These are phyloP conservation scores for Cadophora gregata DNA, from an alignment of 2,329 filamentous ascomycete genomes.

Conservation along the genomic window DNA sequence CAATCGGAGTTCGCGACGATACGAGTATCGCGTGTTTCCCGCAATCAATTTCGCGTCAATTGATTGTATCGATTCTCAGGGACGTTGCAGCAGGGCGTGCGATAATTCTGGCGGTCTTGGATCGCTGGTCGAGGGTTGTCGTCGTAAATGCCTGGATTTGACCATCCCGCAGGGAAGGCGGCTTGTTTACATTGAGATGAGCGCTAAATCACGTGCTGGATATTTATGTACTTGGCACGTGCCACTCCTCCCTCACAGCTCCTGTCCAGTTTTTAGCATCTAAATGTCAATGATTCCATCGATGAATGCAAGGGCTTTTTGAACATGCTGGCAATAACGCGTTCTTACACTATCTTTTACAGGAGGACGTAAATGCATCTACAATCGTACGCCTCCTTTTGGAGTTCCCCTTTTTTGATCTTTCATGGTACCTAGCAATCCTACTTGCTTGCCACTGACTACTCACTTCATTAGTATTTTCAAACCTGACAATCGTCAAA, in stretches of 20 bases:
- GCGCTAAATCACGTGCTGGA: slow-evolving; percentile 26
- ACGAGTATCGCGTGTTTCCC: slow-evolving; percentile 26
- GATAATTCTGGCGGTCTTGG: slow-evolving; percentile 12
- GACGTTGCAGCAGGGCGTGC: slow-evolving; percentile 10
- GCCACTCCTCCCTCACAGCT: neutral
- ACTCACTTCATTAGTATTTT: too few species aligned
- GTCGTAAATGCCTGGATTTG: slow-evolving; percentile 31
- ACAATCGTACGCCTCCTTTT: too few species aligned
- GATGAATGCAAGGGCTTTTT: too few species aligned
- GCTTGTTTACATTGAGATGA: slow-evolving; percentile 36
- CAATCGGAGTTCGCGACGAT: slow-evolving; percentile 21
- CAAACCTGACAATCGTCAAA: too few species aligned
- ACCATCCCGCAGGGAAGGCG: slow-evolving; percentile 24
- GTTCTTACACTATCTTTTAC: too few species aligned
- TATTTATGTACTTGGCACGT: neutral
- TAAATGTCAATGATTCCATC: too few species aligned
- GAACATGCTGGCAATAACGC: too few species aligned
- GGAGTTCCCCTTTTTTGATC: too few species aligned
- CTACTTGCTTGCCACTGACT: too few species aligned
- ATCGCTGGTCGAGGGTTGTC: slow-evolving; percentile 22
- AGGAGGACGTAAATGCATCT: too few species aligned
- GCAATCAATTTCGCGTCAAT: slow-evolving; percentile 38
- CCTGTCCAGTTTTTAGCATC: neutral
- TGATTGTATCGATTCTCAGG: slow-evolving; percentile 18
- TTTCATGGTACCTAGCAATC: too few species aligned